A percentile compares a stretch with the other conserved stretches of the same genome.
These are phyloP conservation scores for Phaffia tasmanica DNA, from an alignment of 768 basidiomycete species.

Conservation along the genomic window DNA sequence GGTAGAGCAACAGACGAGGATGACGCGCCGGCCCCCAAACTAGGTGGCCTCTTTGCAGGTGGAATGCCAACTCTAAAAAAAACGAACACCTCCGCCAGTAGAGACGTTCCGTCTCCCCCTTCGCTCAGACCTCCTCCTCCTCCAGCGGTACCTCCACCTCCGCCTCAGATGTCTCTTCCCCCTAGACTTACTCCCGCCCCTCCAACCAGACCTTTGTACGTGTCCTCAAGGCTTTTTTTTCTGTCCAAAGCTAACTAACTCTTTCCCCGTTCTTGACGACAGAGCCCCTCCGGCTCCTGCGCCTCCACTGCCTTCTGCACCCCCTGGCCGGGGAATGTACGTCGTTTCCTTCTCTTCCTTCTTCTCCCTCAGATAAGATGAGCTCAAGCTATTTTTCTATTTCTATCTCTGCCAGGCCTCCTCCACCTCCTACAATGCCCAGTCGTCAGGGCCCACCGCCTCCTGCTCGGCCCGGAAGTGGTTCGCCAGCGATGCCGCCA, in stretches of 20 bases:
- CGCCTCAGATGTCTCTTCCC: slow-evolving; percentile 29
- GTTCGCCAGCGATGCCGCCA: neutral
- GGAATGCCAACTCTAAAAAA: slow-evolving; percentile 85
- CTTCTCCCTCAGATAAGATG: neutral
- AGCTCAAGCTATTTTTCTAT: neutral
- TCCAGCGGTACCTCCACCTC: slow-evolving; percentile 27
- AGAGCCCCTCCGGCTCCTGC: slow-evolving; percentile 32
- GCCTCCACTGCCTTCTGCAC: slow-evolving; percentile 32
- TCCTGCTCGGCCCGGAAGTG: slow-evolving; percentile 8
- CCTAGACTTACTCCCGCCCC: slow-evolving; percentile 23
- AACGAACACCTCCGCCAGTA: slow-evolving; percentile 43
- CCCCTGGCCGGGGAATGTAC: slow-evolving; percentile 22
- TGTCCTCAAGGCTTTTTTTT: neutral
- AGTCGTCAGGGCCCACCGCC: neutral
- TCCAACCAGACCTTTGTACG: neutral
- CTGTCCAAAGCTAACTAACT: neutral
- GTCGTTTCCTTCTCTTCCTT: neutral
- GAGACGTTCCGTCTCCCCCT: neutral
- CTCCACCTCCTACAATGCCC: too few relatives aligned
- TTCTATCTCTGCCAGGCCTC: too few relatives aligned
- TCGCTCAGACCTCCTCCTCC: slow-evolving; percentile 19
- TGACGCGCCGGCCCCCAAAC: slow-evolving; percentile 58
- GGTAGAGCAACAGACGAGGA: slow-evolving; percentile 29
- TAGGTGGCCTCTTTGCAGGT: slow-evolving; percentile 76
- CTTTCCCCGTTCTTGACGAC: neutral